phyloP scores from a whole-genome alignment of 2,329 filamentous ascomycete genomes.

The Parafenestella ontariensis region DNA sequence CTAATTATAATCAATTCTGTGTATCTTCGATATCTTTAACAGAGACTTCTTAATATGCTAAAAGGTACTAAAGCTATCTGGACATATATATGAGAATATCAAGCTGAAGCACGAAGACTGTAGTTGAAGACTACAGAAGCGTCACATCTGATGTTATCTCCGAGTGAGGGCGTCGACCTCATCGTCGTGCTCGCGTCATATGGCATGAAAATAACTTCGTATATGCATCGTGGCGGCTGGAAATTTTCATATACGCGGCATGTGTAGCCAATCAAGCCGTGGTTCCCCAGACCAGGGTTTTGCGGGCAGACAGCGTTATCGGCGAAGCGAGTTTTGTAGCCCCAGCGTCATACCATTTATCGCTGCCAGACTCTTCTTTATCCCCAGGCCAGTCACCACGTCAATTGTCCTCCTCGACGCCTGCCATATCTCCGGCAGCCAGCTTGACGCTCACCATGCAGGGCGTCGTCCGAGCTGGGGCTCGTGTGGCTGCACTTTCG shows the following conservation, averaged over 20 bases:
- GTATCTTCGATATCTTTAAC: no score
- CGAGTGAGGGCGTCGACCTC: no score
- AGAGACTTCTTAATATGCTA: no score
- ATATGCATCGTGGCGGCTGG: neutral
- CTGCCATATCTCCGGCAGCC: conserved; percentile 25
- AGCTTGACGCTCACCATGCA: conserved; percentile 46
- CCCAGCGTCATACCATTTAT: conserved; percentile 28
- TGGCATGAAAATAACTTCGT: neutral
- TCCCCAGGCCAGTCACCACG: conserved; percentile 10
- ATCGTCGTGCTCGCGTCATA: neutral
- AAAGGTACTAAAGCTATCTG: no score
- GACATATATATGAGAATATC: no score
- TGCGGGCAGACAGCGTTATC: conserved; percentile 35
- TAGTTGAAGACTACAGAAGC: no score
- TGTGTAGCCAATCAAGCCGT: conserved; percentile 18
- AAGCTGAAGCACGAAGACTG: no score
- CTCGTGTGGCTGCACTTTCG: conserved; percentile 45
- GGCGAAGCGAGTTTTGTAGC: conserved; percentile 43
- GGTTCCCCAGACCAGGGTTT: conserved; percentile 23
- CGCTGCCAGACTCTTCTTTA: conserved; percentile 15
- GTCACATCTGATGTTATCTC: no score
- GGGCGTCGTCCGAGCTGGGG: conserved; percentile 47
- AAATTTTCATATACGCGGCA: neutral
- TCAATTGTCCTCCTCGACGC: conserved; percentile 29
- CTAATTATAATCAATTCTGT: no score